A percentile compares a stretch with the other conserved stretches of the same genome.
These are phyloP conservation scores for Saturnispora dispora DNA, from an alignment of 805 yeast genomes.

Conservation along the genomic window DNA sequence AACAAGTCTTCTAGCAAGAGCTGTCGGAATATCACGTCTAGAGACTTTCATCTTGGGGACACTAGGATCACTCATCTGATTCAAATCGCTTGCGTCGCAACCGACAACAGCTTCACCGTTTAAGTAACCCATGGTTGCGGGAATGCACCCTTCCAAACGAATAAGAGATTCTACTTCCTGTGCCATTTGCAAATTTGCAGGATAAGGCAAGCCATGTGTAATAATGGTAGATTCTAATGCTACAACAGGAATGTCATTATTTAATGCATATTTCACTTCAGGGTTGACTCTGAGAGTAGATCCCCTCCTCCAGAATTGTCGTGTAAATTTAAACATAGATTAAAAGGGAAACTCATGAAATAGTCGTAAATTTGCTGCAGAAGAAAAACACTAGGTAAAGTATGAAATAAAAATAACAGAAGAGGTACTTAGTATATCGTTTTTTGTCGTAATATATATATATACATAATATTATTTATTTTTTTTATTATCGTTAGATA, in stretches of 20 bases:
- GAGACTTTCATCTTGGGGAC: constrained; percentile 52
- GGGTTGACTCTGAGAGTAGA: constrained; percentile 15
- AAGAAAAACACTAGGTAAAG: not conserved
- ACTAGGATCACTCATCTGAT: constrained; percentile 35
- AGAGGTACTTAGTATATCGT: not conserved
- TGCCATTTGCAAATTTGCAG: constrained; percentile 70
- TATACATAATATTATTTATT: not conserved
- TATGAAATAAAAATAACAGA: too few species aligned
- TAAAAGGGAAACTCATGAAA: not conserved
- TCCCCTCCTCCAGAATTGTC: not conserved
- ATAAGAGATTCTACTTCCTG: constrained; percentile 51
- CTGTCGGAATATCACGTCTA: constrained; percentile 67
- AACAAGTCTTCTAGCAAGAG: constrained; percentile 49
- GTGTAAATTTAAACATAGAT: not conserved
- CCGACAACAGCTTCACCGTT: constrained; percentile 70
- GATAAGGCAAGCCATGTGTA: constrained; percentile 84
- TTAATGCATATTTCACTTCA: constrained; percentile 58
- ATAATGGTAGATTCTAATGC: constrained; percentile 82
- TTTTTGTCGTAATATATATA: not conserved
- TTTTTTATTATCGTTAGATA: not conserved
- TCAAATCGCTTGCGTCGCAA: constrained; percentile 38
- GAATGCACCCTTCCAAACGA: constrained; percentile 56
- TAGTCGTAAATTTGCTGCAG: not conserved
- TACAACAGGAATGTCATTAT: constrained; percentile 55
- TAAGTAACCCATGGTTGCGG: constrained; percentile 79